Evolutionary conservation across 345 rosid species (phyloP), one percentile per base, ranked within the genome.

Genomic region (Camelina neglecta): DNA sequence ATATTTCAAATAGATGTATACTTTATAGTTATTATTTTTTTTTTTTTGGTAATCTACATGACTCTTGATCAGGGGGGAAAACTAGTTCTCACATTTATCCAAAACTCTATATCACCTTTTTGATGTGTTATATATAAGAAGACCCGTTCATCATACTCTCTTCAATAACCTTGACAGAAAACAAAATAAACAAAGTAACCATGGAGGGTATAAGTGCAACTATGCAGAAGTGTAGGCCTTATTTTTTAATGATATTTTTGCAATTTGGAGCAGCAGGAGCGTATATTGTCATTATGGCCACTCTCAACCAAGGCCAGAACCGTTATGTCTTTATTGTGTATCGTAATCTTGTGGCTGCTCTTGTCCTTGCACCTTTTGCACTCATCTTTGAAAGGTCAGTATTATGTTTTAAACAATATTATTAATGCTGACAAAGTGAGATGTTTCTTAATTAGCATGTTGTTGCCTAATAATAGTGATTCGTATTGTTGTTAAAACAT

Each of bases 231-330:
- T 63, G 65, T 18, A 86, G 75, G 56, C 96, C 96, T 10, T 89
- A 82, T 80, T 48, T 90, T n/a, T 81, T 93, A 12, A 86, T 88
- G 97, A 81, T 88, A 42, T 83, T 75, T 69, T 72, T 89, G 84
- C 94, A 88, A 80, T 81, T 93, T 58, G 97, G 89, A 8, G 71
- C 80, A 11, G 91, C 91, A 1, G 97, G 98, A 21, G 86, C 64
- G 50, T 88, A 85, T 80, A 86, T 88, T 64, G 79, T 93, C 45
- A 75, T 83, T 77, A 82, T 79, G 86, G 78, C 67, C 0, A 86
- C 89, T 58, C 94, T 88, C n/a, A 88, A 82, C 39, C 84, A 77
- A 24, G 97, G 98, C 78, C 91, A 89, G 88, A 91, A 88, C 60
- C 85, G 89, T 26, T 86, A 88, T 59, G 91, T 89, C 20, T 82